Base-by-base conservation (phyloP, 768 basidiomycete species). In the Sarcodon aspratus region DNA sequence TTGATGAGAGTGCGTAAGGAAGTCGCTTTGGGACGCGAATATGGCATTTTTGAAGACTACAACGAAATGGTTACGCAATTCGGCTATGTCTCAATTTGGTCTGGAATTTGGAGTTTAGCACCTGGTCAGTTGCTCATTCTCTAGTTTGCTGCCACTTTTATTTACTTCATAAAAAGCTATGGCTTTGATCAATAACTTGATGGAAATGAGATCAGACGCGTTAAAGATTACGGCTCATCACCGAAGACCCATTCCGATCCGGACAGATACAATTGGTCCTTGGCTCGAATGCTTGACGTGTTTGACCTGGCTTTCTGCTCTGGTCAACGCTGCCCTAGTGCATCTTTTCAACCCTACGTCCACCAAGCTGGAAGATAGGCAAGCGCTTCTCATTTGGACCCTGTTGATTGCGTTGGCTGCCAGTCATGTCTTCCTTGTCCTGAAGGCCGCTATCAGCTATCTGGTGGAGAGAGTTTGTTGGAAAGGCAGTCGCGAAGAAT, bases 11-110 rank as follows among this genome's bases (percentile, higher is more conserved):
- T 96, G 21, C 71, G 91, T 50, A 68, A 69, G 45, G 84, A 98
- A 66, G 82, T 83, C 6, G 76, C 78, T 21, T 69, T 94, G 44
- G 40, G 40, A 5, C 87, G 93, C 0, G 81, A 81, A 36, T 93
- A 94, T 57, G 76, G 81, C 34, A 69, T 85, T 6, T 93, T 90
- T 57, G 77, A 71, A 47, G 95, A 97, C 66, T 99, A 95, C 64
- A 81, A 80, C 58, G 96, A 99, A 68, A 97, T 99, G 94, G 88
- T 88, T 12, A 85, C 86, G 8, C 91, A 94, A 59, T 96, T 95
- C 62, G 94, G 95, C 0, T 93, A 95, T 60, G 80, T 97, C 32
- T 80, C 80, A 7, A 69, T 97, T 17, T 98, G 93, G 91, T 87
- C 82, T 43, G 82, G 89, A 32, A 89, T 94, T 50, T 98, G 93